Evolutionary conservation across 2,329 filamentous ascomycete species (phyloP).

Genomic region (Fusarium oligoseptatum): DNA sequence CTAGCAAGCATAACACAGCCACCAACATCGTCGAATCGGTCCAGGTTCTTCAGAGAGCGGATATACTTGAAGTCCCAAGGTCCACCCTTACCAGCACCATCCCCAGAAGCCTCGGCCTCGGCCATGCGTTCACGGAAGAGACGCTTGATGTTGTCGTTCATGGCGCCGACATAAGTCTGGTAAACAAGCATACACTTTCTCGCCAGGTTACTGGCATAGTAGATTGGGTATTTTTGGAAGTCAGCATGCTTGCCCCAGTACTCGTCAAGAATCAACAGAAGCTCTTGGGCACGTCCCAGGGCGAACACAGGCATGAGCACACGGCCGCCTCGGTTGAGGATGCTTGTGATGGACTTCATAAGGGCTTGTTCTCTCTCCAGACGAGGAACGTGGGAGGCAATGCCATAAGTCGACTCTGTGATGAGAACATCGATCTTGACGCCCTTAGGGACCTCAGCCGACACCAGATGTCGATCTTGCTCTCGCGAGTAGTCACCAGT

Average conservation of each 20-base stretch:
- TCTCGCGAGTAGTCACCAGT: slow-evolving; percentile 98
- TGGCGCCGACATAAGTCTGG: slow-evolving; percentile 96
- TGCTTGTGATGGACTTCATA: slow-evolving; percentile 94
- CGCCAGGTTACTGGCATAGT: slow-evolving; percentile 96
- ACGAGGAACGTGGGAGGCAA: slow-evolving; percentile 91
- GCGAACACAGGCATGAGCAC: slow-evolving; percentile 97
- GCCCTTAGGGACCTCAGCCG: slow-evolving; percentile 87
- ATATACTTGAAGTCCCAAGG: slow-evolving; percentile 99
- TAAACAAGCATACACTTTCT: slow-evolving; percentile 99
- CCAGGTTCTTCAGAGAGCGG: slow-evolving; percentile 89
- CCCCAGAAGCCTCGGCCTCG: slow-evolving; percentile 85
- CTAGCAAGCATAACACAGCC: slow-evolving; percentile 97
- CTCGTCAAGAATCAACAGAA: slow-evolving; percentile 94
- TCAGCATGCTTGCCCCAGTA: slow-evolving; percentile 94
- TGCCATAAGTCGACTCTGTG: slow-evolving; percentile 97
- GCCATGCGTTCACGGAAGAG: slow-evolving; percentile 95
- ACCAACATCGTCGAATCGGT: slow-evolving; percentile 95
- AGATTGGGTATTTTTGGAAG: slow-evolving; percentile 92
- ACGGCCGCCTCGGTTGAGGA: slow-evolving; percentile 91
- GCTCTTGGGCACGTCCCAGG: slow-evolving; percentile 91
- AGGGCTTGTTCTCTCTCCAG: slow-evolving; percentile 91
- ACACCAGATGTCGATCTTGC: slow-evolving; percentile 94
- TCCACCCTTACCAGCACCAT: slow-evolving; percentile 80
- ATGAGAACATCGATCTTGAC: slow-evolving; percentile 97
- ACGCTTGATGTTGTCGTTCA: slow-evolving; percentile 99